Evolutionary conservation across 108 stramenopile genomes (phyloP), one percentile per base, ranked within the genome.

Genomic region (Nitzschia sp.): DNA sequence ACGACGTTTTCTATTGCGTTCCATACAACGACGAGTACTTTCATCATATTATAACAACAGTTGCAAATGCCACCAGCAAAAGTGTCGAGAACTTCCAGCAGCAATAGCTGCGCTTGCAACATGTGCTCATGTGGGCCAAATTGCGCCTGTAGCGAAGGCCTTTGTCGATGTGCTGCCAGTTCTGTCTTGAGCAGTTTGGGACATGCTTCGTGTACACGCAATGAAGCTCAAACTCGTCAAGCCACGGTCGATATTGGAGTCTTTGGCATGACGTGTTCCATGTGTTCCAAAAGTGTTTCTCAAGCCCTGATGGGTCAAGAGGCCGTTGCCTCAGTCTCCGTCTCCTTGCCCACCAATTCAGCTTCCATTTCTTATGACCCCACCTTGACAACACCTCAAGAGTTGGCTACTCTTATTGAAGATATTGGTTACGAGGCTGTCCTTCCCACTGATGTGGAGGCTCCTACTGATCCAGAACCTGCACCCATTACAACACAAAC

Each of bases 201-300:
- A 5, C 19, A 54, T 7, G 34, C 20, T 20, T 22, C 39, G 10
- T 54, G 37, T 51, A 55, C 50, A 19, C 12, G 22, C 54, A 55
- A 26, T 12, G 21, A 55, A 12, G 12, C 11, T 24, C 17, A 55
- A 8, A 21, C 10, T 20, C 15, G 54, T 22, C 17, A 25, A 21
- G 54, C 25, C 22, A 29, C 58, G 22, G 22, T 63, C 6, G 70
- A 75, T 48, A 21, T 75, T 17, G 22, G 51, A 0, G 60, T 81
- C 17, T 46, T 37, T 21, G 82, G 79, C 17, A 83, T 83, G 82
- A 80, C 82, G 15, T 83, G 82, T 59, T 67, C 60, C 52, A 77
- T 83, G 75, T 83, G 82, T 43, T 67, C 56, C 56, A 54, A 73
- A 52, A 60, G 71, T 15, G 64, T 82, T 20, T 42, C 54, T 3